Evolutionary conservation across 306 rosid genomes (phyloP), one percentile per base, ranked within the genome.

Genomic region (Calophaca sinica): DNA sequence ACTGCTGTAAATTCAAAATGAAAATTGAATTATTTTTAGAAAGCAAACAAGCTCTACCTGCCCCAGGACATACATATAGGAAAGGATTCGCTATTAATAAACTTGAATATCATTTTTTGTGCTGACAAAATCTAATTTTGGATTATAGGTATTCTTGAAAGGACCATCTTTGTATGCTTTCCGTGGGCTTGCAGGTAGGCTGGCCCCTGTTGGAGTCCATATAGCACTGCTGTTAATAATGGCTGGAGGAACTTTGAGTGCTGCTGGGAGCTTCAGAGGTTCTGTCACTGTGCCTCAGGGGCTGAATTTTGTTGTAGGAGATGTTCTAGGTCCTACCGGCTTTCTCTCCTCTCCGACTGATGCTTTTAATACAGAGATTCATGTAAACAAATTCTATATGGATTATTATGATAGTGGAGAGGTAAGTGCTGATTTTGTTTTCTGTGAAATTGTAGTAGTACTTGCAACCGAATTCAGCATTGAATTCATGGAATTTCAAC

Each of bases 171-270:
- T 94, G 82, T 94, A 94, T 76, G 98, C 97, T 46, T 94, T 88
- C 77, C 86, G 77, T 72, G 98, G 99, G 62, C 84, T 94, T 58
- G 96, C 93, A 32, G 96, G 97, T 79, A 85, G 97, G 74, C 81
- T 91, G 81, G 96, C 99, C 60, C 99, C 97, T 38, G 91, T 94
- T 57, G 96, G 99, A 66, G 99, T 94, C 50, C 97, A 94, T 78
- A 68, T 94, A 84, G 91, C 99, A 52, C 75, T 94, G 92, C 76
- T 92, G 58, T 87, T 92, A 80, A 90, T 94, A 70, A 94, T 91
- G 97, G 93, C 64, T 9, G 98, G 98, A 85, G 98, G 92, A 78
- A 90, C 97, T 35, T 88, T 91, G 44, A 94, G 96, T 84, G 97
- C 96, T 67, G 7, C 88, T 68, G 99, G 99, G 81, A 94, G 97